These are phyloP conservation scores for Metschnikowia kofuensis DNA, from an alignment of 805 yeast genomes.

Conservation along the genomic window DNA sequence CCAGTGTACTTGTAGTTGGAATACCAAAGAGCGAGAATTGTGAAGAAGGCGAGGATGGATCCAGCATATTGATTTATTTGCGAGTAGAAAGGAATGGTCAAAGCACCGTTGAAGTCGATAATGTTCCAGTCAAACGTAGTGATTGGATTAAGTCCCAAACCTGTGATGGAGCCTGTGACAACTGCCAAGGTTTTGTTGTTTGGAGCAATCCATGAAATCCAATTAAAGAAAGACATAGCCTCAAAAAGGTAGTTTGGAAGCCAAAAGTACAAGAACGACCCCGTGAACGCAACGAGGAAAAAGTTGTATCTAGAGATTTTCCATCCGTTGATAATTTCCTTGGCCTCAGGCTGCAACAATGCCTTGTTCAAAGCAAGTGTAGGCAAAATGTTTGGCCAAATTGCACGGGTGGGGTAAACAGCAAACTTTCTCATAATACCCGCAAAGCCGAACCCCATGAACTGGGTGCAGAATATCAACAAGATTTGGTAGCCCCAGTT, in stretches of 20 bases:
- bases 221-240: constrained; percentile 57
- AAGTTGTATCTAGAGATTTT: constrained; percentile 28
- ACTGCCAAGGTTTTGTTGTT: constrained; percentile 56
- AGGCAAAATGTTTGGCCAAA: constrained; percentile 70
- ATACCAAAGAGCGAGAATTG: constrained; percentile 28
- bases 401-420: constrained; percentile 59
- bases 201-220: constrained; percentile 67
- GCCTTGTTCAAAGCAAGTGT: constrained; percentile 55
- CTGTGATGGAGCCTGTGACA: constrained; percentile 58
- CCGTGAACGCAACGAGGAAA: constrained; percentile 1
- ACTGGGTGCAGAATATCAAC: constrained; percentile 53
- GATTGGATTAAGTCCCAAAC: constrained; percentile 63
- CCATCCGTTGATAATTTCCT: constrained; percentile 61
- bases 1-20: constrained; percentile 29
- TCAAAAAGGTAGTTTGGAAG: constrained; percentile 46
- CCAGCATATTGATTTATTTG: constrained; percentile 25
- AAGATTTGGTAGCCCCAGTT: constrained; percentile 49
- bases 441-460: constrained; percentile 65
- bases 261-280: constrained; percentile 6
- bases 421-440: constrained; percentile 59
- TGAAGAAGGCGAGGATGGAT: constrained; percentile 20
- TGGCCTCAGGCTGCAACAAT: constrained; percentile 48
- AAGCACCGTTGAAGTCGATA: constrained; percentile 54
- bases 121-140: constrained; percentile 71
- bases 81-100: constrained; percentile 34